Conservation (phyloP, 345 rosid species). For the Jatropha curcas region DNA sequence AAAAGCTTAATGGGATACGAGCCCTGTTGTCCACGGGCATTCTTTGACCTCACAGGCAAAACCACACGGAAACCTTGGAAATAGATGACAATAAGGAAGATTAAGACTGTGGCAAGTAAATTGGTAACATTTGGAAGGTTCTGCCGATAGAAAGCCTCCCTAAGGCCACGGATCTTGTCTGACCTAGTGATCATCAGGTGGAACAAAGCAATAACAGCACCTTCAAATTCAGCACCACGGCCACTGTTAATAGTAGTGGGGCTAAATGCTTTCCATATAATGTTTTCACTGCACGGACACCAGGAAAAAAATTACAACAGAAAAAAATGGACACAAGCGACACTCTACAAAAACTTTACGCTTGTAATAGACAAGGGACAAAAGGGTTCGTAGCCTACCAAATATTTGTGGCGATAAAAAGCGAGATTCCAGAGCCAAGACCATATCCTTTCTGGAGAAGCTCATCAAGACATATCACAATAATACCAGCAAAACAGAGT, state of each 20-base stretch:
- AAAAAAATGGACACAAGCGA: not conserved
- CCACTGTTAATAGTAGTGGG: slow-evolving; percentile 90
- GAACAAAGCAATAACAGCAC: slow-evolving; percentile 86
- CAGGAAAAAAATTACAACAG: not conserved
- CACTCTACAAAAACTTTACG: not conserved
- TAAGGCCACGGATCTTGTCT: slow-evolving; percentile 75
- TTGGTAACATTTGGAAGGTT: slow-evolving; percentile 88
- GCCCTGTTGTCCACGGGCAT: slow-evolving; percentile 92
- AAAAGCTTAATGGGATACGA: slow-evolving; percentile 86
- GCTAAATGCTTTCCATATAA: slow-evolving; percentile 88
- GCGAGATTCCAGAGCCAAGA: slow-evolving; percentile 55
- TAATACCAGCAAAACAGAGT: slow-evolving; percentile 54
- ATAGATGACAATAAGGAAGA: slow-evolving; percentile 79
- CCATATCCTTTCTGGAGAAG: slow-evolving; percentile 16
- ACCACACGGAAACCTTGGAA: slow-evolving; percentile 97
- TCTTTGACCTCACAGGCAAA: slow-evolving; percentile 87
- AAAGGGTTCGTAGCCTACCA: slow-evolving; percentile 37
- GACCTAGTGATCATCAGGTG: slow-evolving; percentile 75
- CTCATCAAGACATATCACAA: slow-evolving; percentile 6
- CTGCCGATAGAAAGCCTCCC: slow-evolving; percentile 87
- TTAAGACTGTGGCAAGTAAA: slow-evolving; percentile 76
- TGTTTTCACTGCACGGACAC: slow-evolving; percentile 56
- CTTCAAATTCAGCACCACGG: slow-evolving; percentile 90
- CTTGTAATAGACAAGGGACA: not conserved
- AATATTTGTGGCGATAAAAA: slow-evolving; percentile 67